These are phyloP conservation scores for Taphrina populina DNA, from an alignment of 1,139 yeast species.

Conservation along the genomic window DNA sequence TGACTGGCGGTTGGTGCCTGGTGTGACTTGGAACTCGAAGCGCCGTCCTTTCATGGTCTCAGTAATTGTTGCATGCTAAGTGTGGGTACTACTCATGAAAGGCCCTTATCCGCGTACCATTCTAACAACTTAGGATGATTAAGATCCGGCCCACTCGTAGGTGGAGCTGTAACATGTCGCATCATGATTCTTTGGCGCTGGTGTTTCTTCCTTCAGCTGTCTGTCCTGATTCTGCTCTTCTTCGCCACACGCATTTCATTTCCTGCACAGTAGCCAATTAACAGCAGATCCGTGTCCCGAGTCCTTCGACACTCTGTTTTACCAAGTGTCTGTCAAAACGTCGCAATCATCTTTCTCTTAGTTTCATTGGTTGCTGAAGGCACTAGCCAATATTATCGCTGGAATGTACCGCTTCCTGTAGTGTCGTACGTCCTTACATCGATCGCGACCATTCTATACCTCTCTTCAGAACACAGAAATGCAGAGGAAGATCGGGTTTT, in stretches of 20 bases:
- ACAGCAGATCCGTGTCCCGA: neutral
- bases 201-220: conserved; percentile 11
- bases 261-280: neutral
- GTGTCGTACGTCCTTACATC: conserved; percentile 7
- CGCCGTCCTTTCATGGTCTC: conserved; percentile 6
- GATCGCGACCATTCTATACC: neutral
- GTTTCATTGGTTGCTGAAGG: neutral
- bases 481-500: conserved; percentile 13
- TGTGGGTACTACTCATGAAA: neutral
- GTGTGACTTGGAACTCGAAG: conserved; percentile 12
- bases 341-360: neutral
- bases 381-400: neutral
- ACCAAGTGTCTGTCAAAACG: neutral
- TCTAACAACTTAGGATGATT: conserved; percentile 4
- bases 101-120: neutral
- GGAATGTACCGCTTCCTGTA: conserved; percentile 1
- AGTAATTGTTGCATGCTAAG: conserved; percentile 13
- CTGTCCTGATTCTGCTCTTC: neutral
- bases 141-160: conserved; percentile 17
- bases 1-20: too few species aligned
- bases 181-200: conserved; percentile 1
- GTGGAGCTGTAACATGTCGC: conserved; percentile 9
- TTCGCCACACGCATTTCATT: neutral
- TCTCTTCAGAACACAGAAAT: conserved; percentile 6
- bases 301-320: neutral